Evolutionary conservation across 106 monocot species (phyloP).

Genomic region (Allium fistulosum): DNA sequence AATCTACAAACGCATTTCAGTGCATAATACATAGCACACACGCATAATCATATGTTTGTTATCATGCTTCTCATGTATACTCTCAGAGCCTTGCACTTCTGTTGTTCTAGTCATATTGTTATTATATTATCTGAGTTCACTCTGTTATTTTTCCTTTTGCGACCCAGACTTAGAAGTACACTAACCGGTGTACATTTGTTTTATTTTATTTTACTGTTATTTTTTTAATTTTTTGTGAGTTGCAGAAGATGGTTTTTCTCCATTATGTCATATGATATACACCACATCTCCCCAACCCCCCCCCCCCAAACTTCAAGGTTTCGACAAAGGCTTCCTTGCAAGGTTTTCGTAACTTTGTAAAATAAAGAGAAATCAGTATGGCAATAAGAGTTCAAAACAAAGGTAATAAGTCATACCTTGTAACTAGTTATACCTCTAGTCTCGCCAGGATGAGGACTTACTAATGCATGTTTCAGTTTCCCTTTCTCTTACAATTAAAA

Average conservation of each 20-base stretch:
- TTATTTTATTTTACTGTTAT: background rate
- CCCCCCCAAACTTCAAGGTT: background rate
- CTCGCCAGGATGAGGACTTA: constrained; percentile 70
- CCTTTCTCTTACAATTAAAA: constrained; percentile 58
- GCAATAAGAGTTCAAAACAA: background rate
- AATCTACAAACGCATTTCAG: too few species aligned
- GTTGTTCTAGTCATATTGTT: too few species aligned
- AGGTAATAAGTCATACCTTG: constrained; percentile 37
- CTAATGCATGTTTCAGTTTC: constrained; percentile 73
- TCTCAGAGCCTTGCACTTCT: too few species aligned
- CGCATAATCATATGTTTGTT: too few species aligned
- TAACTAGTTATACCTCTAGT: constrained; percentile 79
- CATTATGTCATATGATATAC: background rate
- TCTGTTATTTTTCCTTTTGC: background rate
- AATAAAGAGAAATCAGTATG: background rate
- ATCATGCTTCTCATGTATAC: too few species aligned
- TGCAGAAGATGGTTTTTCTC: background rate
- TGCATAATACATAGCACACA: too few species aligned
- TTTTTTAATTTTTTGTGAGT: background rate
- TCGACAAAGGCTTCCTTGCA: background rate
- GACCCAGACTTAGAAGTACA: background rate
- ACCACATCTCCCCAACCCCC: background rate
- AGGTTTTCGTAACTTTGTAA: background rate
- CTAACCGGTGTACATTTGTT: background rate
- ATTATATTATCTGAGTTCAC: too few species aligned